Percentiles rank a stretch among this genome's conserved stretches.
Conservation (phyloP, 2,329 filamentous ascomycete species). For the Exophiala aquamarina region DNA sequence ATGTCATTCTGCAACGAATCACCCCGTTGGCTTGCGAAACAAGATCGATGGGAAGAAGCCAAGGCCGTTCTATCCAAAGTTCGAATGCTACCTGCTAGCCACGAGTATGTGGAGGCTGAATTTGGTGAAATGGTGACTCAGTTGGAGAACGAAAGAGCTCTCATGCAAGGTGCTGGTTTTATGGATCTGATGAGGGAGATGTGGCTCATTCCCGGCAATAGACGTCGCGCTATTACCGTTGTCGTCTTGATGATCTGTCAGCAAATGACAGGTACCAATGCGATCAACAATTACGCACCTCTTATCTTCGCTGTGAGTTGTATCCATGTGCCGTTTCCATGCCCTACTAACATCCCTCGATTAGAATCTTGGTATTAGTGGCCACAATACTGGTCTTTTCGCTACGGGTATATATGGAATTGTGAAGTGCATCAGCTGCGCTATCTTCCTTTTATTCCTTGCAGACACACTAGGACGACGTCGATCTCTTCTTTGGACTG, state of each 20-base stretch:
- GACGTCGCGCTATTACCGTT: slow-evolving; percentile 55
- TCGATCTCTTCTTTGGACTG: slow-evolving; percentile 59
- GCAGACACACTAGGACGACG: slow-evolving; percentile 69
- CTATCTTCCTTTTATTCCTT: slow-evolving; percentile 64
- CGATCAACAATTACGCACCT: slow-evolving; percentile 68
- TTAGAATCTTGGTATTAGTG: slow-evolving; percentile 59
- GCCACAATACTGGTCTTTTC: slow-evolving; percentile 63
- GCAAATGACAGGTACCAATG: slow-evolving; percentile 53
- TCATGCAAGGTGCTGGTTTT: slow-evolving; percentile 52
- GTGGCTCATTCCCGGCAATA: slow-evolving; percentile 55
- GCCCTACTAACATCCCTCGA: neutral
- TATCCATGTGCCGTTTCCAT: neutral
- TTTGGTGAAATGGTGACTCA: slow-evolving; percentile 61
- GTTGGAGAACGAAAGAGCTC: slow-evolving; percentile 60
- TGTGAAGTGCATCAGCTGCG: slow-evolving; percentile 63
- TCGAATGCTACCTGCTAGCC: slow-evolving; percentile 53
- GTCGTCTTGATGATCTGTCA: slow-evolving; percentile 55
- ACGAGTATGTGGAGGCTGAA: slow-evolving; percentile 58
- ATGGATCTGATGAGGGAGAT: slow-evolving; percentile 65
- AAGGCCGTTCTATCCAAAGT: slow-evolving; percentile 56
- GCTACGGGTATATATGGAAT: slow-evolving; percentile 73
- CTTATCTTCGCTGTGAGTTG: slow-evolving; percentile 58
- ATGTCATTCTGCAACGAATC: slow-evolving; percentile 34
- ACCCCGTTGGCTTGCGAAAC: slow-evolving; percentile 50
- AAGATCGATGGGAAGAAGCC: slow-evolving; percentile 67